Evolutionary conservation across 768 basidiomycete genomes (phyloP).

Genomic region (Steccherinum ochraceum): DNA sequence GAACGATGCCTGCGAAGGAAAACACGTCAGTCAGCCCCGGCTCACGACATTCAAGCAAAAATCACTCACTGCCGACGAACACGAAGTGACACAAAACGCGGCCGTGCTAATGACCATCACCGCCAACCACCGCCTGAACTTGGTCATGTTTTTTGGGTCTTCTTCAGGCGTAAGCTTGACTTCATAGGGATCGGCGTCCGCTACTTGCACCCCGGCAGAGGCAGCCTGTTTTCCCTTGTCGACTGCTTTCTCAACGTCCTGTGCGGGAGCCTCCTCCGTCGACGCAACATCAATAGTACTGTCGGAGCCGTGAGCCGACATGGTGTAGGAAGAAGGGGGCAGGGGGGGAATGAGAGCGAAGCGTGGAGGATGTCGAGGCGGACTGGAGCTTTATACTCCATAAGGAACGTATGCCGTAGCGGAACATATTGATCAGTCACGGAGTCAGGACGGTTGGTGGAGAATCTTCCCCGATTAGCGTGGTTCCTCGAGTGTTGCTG

Average conservation of each 20-base stretch:
- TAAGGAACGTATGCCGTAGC: no score
- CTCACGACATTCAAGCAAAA: background rate
- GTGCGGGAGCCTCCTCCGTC: background rate
- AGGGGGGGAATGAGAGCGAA: no score
- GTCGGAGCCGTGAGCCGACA: background rate
- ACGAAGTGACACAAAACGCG: slow-evolving; percentile 19
- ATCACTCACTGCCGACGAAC: slow-evolving; percentile 17
- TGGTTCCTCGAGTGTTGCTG: no score
- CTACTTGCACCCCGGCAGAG: background rate
- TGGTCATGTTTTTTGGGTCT: slow-evolving; percentile 14
- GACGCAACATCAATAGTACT: background rate
- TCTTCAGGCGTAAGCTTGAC: slow-evolving; percentile 14
- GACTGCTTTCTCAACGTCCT: background rate
- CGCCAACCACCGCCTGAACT: slow-evolving; percentile 16
- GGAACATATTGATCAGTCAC: no score
- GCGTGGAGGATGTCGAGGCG: no score
- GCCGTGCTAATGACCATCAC: slow-evolving; percentile 14
- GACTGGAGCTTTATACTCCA: no score
- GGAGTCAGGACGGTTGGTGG: no score
- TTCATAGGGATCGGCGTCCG: slow-evolving; percentile 5
- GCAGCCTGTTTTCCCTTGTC: background rate
- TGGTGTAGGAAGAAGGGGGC: no score
- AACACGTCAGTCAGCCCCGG: background rate
- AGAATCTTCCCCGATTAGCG: no score
- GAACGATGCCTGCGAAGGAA: slow-evolving; percentile 22